phyloP scores from a whole-genome alignment of 2,329 filamentous ascomycete genomes.

The Diatrype stigma region DNA sequence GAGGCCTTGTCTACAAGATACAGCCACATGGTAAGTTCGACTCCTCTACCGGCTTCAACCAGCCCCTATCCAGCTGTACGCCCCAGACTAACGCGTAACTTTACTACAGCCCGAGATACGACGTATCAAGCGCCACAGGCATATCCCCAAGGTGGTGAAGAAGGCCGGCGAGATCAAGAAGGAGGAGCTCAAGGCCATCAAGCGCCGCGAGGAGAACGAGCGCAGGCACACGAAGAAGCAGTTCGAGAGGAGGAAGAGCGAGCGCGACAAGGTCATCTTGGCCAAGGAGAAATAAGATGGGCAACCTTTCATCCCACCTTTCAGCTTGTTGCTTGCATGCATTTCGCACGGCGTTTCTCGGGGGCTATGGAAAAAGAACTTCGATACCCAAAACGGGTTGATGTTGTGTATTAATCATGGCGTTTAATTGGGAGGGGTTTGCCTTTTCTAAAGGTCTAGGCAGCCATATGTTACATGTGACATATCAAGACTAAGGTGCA shows the following conservation, averaged over 20 bases:
- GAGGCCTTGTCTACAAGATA: slow-evolving; percentile 78
- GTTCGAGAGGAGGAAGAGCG: slow-evolving; percentile 65
- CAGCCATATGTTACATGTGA: too few species aligned
- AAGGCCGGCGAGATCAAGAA: slow-evolving; percentile 93
- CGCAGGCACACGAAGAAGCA: slow-evolving; percentile 86
- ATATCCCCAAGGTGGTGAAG: slow-evolving; percentile 89
- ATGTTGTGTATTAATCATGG: too few species aligned
- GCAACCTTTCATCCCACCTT: not conserved
- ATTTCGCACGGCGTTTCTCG: slow-evolving; percentile 5
- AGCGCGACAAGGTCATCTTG: slow-evolving; percentile 91
- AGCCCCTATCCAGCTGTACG: not conserved
- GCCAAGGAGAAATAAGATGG: slow-evolving; percentile 50
- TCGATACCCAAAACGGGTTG: too few species aligned
- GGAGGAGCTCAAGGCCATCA: slow-evolving; percentile 82
- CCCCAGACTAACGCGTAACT: slow-evolving; percentile 8
- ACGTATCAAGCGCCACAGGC: slow-evolving; percentile 84
- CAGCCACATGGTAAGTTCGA: slow-evolving; percentile 69
- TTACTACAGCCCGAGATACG: slow-evolving; percentile 67
- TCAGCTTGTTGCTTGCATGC: slow-evolving; percentile 12
- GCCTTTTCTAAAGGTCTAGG: too few species aligned
- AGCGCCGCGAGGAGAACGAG: slow-evolving; percentile 90
- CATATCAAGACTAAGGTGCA: too few species aligned
- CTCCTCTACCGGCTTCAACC: not conserved
- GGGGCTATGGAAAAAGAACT: too few species aligned
- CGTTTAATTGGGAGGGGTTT: slow-evolving; percentile 8